These are phyloP conservation scores for bread wheat (Triticum aestivum) DNA, from an alignment of 176 grass and related monocot species.

Conservation along the genomic window DNA sequence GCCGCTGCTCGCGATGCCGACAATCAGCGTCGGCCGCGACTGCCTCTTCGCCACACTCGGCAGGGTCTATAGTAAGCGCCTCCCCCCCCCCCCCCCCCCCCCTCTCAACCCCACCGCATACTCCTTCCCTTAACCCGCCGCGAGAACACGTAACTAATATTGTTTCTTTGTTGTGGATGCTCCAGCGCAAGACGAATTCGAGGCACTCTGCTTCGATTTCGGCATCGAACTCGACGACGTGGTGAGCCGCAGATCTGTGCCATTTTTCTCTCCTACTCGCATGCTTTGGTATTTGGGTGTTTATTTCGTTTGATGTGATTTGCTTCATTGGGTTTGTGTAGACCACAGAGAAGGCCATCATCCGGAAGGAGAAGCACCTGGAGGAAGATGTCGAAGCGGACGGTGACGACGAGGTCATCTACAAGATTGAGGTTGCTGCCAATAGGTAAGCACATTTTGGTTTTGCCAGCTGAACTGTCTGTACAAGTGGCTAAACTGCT, in stretches of 20 bases:
- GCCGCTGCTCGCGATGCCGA: slow-evolving; percentile 36
- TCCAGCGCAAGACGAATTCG: slow-evolving; percentile 82
- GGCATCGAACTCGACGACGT: slow-evolving; percentile 99
- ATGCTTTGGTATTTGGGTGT: not conserved
- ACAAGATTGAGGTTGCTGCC: slow-evolving; percentile 87
- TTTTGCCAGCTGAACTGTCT: not conserved
- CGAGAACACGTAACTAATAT: not conserved
- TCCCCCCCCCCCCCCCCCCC: no score
- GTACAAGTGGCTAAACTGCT: not conserved
- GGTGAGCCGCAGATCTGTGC: slow-evolving; percentile 31
- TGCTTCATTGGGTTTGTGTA: not conserved
- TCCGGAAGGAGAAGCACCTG: slow-evolving; percentile 89
- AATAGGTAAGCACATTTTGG: slow-evolving; percentile 58
- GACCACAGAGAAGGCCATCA: slow-evolving; percentile 95
- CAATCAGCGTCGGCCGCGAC: slow-evolving; percentile 77
- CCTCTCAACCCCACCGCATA: no score
- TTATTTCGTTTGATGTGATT: not conserved
- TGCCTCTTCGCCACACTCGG: slow-evolving; percentile 55
- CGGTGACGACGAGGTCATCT: slow-evolving; percentile 82
- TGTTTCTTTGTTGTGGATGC: not conserved
- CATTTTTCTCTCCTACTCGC: not conserved
- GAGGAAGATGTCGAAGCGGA: slow-evolving; percentile 52
- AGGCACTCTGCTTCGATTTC: slow-evolving; percentile 81
- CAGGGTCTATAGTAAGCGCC: slow-evolving; percentile 60
- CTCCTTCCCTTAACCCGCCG: not conserved